A percentile compares a stretch with the other conserved stretches of the same genome.
These are phyloP conservation scores for Saccharomycopsis fibuligera DNA, from an alignment of 805 yeast species.

Conservation along the genomic window DNA sequence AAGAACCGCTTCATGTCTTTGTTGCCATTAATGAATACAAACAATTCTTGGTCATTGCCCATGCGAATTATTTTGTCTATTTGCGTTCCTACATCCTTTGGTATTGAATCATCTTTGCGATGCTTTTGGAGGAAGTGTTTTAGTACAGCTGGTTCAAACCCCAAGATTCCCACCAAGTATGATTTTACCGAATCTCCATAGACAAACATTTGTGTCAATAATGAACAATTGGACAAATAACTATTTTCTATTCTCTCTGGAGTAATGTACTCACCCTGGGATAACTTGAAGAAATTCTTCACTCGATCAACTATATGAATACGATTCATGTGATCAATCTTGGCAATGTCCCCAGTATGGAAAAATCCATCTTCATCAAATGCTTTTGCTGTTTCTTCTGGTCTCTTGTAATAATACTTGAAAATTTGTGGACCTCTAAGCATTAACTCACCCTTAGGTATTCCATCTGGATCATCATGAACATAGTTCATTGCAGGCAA, in stretches of 20 bases:
- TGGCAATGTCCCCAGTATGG: slow-evolving; percentile 53
- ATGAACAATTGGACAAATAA: slow-evolving; percentile 39
- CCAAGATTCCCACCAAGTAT: slow-evolving; percentile 47
- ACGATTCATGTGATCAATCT: slow-evolving; percentile 38
- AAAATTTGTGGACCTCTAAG: slow-evolving; percentile 52
- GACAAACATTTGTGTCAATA: slow-evolving; percentile 41
- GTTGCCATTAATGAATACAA: slow-evolving; percentile 31
- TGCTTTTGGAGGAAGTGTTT: slow-evolving; percentile 4
- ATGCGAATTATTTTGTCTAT: not conserved
- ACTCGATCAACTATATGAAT: slow-evolving; percentile 49
- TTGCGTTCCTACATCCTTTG: not conserved
- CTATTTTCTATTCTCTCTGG: slow-evolving; percentile 62
- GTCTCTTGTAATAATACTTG: slow-evolving; percentile 41
- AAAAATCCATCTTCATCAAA: slow-evolving; percentile 48
- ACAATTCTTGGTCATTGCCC: slow-evolving; percentile 21
- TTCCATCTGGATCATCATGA: slow-evolving; percentile 24
- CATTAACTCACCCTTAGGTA: slow-evolving; percentile 42
- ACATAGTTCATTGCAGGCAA: slow-evolving; percentile 40
- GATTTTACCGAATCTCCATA: slow-evolving; percentile 51
- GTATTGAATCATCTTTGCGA: not conserved
- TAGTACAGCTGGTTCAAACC: slow-evolving; percentile 38
- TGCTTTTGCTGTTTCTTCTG: slow-evolving; percentile 40
- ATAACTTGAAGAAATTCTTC: slow-evolving; percentile 50
- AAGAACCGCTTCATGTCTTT: slow-evolving; percentile 29
- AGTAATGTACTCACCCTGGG: slow-evolving; percentile 53